Evolutionary conservation across 78 protist genomes (phyloP).

Genomic region (Creolimax fragrantissima): DNA sequence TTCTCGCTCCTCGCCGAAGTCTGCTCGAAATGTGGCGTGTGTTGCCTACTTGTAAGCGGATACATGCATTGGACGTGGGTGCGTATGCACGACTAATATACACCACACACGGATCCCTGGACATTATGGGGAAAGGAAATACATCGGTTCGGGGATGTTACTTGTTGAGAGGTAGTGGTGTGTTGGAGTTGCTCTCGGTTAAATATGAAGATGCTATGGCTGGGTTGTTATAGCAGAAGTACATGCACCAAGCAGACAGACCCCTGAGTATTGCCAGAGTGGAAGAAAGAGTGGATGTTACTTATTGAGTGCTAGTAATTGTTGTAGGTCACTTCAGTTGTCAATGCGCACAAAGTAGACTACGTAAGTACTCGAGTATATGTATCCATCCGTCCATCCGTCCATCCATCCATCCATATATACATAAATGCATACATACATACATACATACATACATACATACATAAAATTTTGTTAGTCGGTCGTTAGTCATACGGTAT

Average conservation of each 20-base stretch:
- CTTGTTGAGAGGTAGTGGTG: background rate
- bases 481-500: no score
- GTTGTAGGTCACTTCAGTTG: background rate
- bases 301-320: background rate
- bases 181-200: background rate
- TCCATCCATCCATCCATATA: background rate
- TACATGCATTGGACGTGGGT: background rate
- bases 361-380: background rate
- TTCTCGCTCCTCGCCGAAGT: constrained; percentile 42
- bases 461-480: no score
- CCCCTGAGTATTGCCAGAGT: background rate
- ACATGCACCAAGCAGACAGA: background rate
- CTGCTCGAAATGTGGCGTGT: constrained; percentile 42
- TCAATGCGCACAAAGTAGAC: background rate
- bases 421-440: background rate
- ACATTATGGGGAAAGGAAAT: background rate
- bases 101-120: background rate
- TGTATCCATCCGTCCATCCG: background rate
- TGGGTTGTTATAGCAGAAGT: background rate
- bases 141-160: background rate
- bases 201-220: background rate
- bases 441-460: background rate
- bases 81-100: background rate
- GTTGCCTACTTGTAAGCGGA: background rate
- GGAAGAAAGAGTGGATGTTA: background rate